These are phyloP conservation scores for Paspalum vaginatum DNA, from an alignment of 176 grass and related monocot genomes.

Conservation along the genomic window DNA sequence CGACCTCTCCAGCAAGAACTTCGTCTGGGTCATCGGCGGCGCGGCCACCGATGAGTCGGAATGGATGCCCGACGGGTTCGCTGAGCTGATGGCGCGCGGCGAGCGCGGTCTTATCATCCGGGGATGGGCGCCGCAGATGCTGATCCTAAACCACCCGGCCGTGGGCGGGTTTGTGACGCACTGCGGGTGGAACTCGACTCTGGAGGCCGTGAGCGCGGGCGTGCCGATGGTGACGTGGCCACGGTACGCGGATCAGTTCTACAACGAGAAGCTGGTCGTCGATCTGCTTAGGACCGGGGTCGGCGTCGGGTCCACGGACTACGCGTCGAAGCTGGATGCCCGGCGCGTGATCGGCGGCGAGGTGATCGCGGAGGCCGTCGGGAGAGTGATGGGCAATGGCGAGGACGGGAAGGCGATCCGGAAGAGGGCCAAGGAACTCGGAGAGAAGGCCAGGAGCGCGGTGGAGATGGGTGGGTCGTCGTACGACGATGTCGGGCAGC, in stretches of 20 bases:
- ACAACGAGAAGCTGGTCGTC: conserved; percentile 69
- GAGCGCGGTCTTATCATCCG: conserved; percentile 47
- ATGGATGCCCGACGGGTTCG: conserved; percentile 56
- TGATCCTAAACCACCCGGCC: conserved; percentile 51
- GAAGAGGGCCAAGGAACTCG: conserved; percentile 29
- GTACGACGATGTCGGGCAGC: conserved; percentile 20
- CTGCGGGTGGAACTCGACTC: conserved; percentile 72
- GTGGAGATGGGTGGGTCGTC: conserved; percentile 53
- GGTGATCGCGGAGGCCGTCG: conserved; percentile 39
- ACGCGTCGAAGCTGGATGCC: conserved; percentile 15
- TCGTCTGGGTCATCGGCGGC: conserved; percentile 59
- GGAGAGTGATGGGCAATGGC: conserved; percentile 38
- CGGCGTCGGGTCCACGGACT: conserved; percentile 41
- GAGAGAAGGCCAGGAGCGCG: conserved; percentile 37
- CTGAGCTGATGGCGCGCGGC: conserved; percentile 27
- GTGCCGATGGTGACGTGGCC: conserved; percentile 90
- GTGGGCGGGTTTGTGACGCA: conserved; percentile 72
- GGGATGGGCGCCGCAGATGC: conserved; percentile 66
- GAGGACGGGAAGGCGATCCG: conserved; percentile 26
- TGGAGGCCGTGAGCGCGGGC: conserved; percentile 55
- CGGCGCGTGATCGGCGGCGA: conserved; percentile 41
- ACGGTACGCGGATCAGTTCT: conserved; percentile 68
- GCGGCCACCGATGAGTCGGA: background rate
- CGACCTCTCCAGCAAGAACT: conserved; percentile 41
- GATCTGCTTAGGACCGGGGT: conserved; percentile 53